Base-by-base conservation (phyloP, 192 early-diverging fungal species). In the Dispira parvispora region DNA sequence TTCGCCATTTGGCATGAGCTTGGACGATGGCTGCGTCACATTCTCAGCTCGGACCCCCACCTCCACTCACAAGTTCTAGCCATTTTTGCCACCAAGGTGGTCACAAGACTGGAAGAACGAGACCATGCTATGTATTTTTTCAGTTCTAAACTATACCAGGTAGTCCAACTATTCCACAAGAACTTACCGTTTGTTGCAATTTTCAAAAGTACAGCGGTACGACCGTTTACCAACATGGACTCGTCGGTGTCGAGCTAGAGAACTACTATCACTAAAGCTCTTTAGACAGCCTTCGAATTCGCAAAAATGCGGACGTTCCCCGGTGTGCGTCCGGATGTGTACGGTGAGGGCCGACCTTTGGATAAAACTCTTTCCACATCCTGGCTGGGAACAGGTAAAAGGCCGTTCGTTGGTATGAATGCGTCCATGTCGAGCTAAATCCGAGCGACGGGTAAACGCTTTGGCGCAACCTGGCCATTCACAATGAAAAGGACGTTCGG, bases 281-380 rank as follows among this genome's bases (percentile, higher is more conserved):
- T 63, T 56, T 47, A 62, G 46, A 62, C 68, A 66, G 13, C 53
- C 65, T n/a, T 43, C 8, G 12, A 56, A 49, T 38, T 66, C 64
- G 53, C 64, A 66, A 2, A 52, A 45, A 45, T 63, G 62, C 2
- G 64, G 65, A 20, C 62, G 68, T 66, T 80, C 80, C 23, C 77
- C 78, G 8, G 77, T 79, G 66, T 82, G 81, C 11, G 81, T 82
- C 43, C 81, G 77, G 55, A 70, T 70, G 63, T 82, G 81, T 43
- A 80, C 78, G 1, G 75, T 78, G 63, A 82, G 67, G 9, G 78
- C 78, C 3, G 78, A 80, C 3, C 78, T 73, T 55, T 82, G 81
- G 62, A 80, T 78, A 57, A 84, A 84, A 60, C 73, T 46, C 44
- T 69, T 65, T 18, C 63, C 68, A 60, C 63, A 69, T 42, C 60